Percentiles rank a stretch among this genome's conserved stretches.
These are phyloP conservation scores for Boletus fagicola DNA, from an alignment of 768 basidiomycete genomes.

Conservation along the genomic window DNA sequence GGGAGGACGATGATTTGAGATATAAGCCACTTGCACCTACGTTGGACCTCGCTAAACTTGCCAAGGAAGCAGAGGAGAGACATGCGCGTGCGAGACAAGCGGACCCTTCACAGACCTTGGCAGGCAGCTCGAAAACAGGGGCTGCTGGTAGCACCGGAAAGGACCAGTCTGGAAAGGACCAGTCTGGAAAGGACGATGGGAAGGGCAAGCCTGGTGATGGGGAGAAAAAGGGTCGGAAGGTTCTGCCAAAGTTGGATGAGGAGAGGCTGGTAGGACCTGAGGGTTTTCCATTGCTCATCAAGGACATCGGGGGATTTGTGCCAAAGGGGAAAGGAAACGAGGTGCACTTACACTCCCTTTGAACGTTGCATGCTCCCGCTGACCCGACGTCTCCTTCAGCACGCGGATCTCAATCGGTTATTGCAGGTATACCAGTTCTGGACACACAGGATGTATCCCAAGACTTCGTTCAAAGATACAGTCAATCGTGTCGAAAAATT, in stretches of 20 bases:
- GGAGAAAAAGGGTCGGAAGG: constrained; percentile 32
- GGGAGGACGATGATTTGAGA: constrained; percentile 41
- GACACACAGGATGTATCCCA: constrained; percentile 92
- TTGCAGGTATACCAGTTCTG: constrained; percentile 90
- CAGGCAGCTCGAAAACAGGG: constrained; percentile 44
- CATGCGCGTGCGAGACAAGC: constrained; percentile 32
- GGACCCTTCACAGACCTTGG: constrained; percentile 45
- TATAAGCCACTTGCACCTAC: constrained; percentile 49
- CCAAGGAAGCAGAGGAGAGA: constrained; percentile 53
- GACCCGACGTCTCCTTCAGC: constrained; percentile 40
- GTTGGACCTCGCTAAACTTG: constrained; percentile 52
- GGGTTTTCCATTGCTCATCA: constrained; percentile 80
- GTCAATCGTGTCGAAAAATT: constrained; percentile 83
- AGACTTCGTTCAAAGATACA: constrained; percentile 83
- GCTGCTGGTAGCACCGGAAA: constrained; percentile 16
- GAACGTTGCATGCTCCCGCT: neutral
- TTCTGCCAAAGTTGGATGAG: constrained; percentile 66
- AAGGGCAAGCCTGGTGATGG: constrained; percentile 19
- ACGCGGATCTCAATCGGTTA: constrained; percentile 75
- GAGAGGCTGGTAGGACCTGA: constrained; percentile 64
- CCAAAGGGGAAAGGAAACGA: constrained; percentile 91
- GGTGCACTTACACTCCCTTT: constrained; percentile 41
- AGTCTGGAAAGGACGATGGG: constrained; percentile 5
- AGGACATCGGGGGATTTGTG: constrained; percentile 74
- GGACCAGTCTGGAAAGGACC: constrained; percentile 1